Evolutionary conservation across 2,329 filamentous ascomycete genomes (phyloP).

Genomic region (Phaeoacremonium minimum): DNA sequence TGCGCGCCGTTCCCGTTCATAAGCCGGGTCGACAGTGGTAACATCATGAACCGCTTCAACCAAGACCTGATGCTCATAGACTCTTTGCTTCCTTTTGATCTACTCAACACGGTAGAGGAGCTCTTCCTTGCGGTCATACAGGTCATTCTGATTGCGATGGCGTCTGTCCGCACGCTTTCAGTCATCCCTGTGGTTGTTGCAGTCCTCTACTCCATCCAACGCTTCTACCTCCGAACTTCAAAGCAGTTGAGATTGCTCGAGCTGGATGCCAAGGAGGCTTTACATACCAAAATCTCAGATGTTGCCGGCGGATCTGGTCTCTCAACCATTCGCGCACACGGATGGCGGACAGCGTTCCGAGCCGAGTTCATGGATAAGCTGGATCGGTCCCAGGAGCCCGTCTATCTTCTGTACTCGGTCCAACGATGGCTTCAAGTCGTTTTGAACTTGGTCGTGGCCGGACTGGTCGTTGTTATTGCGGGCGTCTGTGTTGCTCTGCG

Average conservation of each 20-base stretch:
- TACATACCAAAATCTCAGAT: conserved; percentile 40
- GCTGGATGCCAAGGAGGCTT: conserved; percentile 39
- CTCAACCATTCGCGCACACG: conserved; percentile 37
- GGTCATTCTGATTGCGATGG: conserved; percentile 31
- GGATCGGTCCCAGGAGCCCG: conserved; percentile 45
- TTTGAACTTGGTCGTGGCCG: conserved; percentile 45
- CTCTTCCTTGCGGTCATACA: conserved; percentile 24
- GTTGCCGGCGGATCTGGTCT: conserved; percentile 35
- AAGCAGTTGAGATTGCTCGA: conserved; percentile 42
- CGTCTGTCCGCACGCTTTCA: conserved; percentile 23
- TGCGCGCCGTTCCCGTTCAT: conserved; percentile 13
- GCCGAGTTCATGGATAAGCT: conserved; percentile 31
- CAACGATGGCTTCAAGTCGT: conserved; percentile 50
- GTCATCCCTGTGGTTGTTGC: conserved; percentile 31
- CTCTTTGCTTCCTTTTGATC: conserved; percentile 9
- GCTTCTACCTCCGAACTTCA: conserved; percentile 40
- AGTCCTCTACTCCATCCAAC: conserved; percentile 32
- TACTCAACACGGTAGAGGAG: conserved; percentile 11
- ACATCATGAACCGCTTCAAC: conserved; percentile 18
- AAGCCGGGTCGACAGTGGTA: conserved; percentile 16
- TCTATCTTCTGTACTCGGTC: conserved; percentile 46
- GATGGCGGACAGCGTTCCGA: conserved; percentile 27
- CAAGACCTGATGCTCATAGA: conserved; percentile 19
- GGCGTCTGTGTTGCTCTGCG: conserved; percentile 32
- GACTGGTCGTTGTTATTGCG: conserved; percentile 38